A percentile compares a stretch with the other conserved stretches of the same genome.
Evolutionary conservation across 768 basidiomycete species (phyloP).

Genomic region (Lactifluus volemus): DNA sequence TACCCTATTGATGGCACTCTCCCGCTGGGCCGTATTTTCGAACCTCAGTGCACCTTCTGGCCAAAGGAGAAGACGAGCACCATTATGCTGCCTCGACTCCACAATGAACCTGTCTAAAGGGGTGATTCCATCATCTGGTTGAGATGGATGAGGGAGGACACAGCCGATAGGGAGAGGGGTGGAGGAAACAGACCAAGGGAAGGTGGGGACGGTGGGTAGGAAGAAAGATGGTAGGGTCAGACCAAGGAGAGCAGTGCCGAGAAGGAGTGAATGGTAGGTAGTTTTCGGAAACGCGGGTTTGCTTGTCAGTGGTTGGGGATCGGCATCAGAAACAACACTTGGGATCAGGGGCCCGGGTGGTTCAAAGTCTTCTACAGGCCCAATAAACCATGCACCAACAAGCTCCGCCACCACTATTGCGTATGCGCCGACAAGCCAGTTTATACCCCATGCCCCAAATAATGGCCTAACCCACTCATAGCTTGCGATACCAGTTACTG

Average conservation of each 20-base stretch:
- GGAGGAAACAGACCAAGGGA: constrained; percentile 29
- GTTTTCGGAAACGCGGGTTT: neutral
- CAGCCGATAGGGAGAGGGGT: constrained; percentile 62
- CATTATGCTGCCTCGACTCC: constrained; percentile 40
- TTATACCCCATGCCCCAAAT: constrained; percentile 50
- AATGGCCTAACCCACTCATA: constrained; percentile 59
- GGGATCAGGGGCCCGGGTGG: constrained; percentile 14
- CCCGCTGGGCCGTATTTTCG: constrained; percentile 38
- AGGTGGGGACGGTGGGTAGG: constrained; percentile 32
- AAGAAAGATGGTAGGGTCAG: constrained; percentile 53
- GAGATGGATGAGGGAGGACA: constrained; percentile 44
- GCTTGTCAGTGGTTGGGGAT: constrained; percentile 12
- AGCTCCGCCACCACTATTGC: constrained; percentile 54
- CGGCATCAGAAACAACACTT: constrained; percentile 6
- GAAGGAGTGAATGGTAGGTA: constrained; percentile 27
- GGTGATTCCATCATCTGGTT: constrained; percentile 34
- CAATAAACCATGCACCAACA: constrained; percentile 51
- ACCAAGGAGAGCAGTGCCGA: constrained; percentile 33
- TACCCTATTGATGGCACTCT: constrained; percentile 40
- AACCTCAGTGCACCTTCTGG: constrained; percentile 75
- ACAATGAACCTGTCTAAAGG: constrained; percentile 52
- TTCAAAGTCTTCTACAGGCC: constrained; percentile 39
- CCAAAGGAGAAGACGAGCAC: constrained; percentile 61
- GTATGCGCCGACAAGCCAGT: constrained; percentile 75
- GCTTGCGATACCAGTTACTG: constrained; percentile 40